A percentile compares a stretch with the other conserved stretches of the same genome.
Evolutionary conservation across 495 filamentous ascomycete species (phyloP).

Genomic region (Podospora australis): DNA sequence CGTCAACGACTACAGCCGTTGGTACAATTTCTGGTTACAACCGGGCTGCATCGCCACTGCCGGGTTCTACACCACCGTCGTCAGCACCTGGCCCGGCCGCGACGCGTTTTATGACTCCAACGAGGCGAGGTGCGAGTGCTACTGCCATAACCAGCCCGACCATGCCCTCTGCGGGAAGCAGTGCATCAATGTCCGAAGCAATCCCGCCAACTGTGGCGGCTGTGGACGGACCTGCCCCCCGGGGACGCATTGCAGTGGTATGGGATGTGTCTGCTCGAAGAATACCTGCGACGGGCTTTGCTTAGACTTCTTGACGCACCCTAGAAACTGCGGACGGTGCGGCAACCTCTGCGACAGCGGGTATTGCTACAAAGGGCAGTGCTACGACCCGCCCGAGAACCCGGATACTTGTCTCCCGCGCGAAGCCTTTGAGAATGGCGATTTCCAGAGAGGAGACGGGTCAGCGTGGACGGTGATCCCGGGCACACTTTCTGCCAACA

Average conservation of each 20-base stretch:
- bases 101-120: conserved; percentile 4
- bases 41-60: conserved; percentile 10
- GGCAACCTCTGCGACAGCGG: conserved; percentile 16
- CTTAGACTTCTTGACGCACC: conserved; percentile 14
- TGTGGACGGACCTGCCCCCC: conserved; percentile 10
- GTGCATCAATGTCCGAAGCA: conserved; percentile 2
- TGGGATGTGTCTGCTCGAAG: conserved; percentile 10
- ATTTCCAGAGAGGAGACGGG: background rate
- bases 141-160: conserved; percentile 1
- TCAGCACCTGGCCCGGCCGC: background rate
- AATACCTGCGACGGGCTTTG: conserved; percentile 12
- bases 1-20: background rate
- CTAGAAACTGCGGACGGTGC: conserved; percentile 20
- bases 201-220: conserved; percentile 16
- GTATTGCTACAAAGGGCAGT: conserved; percentile 16
- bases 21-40: conserved; percentile 1
- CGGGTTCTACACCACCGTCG: conserved; percentile 9
- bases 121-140: conserved; percentile 10
- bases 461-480: background rate
- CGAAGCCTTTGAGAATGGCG: background rate
- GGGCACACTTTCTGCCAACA: too few relatives aligned
- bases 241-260: conserved; percentile 9
- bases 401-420: background rate
- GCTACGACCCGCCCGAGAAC: conserved; percentile 6
- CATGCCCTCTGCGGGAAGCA: background rate